A percentile compares a stretch with the other conserved stretches of the same genome.
These are phyloP conservation scores for Mangifera indica DNA, from an alignment of 345 rosid genomes.

Conservation along the genomic window DNA sequence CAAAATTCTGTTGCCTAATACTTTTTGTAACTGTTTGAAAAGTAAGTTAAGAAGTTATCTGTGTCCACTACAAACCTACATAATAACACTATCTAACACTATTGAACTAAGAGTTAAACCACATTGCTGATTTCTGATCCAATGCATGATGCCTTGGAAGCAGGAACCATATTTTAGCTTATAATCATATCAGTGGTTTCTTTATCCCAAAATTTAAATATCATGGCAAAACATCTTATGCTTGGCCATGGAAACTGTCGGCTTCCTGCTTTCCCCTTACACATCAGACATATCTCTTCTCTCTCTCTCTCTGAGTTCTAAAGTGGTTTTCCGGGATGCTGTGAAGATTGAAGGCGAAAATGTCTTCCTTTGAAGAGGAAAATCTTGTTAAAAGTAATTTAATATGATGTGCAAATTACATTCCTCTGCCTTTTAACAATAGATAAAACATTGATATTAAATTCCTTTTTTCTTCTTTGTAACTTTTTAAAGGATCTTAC, in stretches of 20 bases:
- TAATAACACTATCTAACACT: neutral
- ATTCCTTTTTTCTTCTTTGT: neutral
- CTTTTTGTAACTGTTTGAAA: neutral
- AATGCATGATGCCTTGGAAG: neutral
- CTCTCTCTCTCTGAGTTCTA: neutral
- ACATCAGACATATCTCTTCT: neutral
- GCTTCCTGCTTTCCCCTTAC: neutral
- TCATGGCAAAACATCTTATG: neutral
- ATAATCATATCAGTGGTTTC: neutral
- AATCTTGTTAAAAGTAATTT: neutral
- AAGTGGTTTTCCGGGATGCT: neutral
- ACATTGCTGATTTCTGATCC: neutral
- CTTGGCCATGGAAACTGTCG: neutral
- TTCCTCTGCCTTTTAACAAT: neutral
- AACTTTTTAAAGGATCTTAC: constrained; percentile 55
- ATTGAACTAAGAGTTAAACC: neutral
- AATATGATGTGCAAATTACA: neutral
- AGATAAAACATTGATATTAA: neutral
- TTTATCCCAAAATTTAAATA: neutral
- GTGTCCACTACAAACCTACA: neutral
- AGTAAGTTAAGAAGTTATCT: neutral
- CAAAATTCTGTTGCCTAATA: neutral
- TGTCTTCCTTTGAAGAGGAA: neutral
- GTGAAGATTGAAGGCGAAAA: neutral
- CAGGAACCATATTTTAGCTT: neutral